Base-by-base conservation (phyloP, 192 early-diverging fungal genomes). In the Helicostylum pulchrum region DNA sequence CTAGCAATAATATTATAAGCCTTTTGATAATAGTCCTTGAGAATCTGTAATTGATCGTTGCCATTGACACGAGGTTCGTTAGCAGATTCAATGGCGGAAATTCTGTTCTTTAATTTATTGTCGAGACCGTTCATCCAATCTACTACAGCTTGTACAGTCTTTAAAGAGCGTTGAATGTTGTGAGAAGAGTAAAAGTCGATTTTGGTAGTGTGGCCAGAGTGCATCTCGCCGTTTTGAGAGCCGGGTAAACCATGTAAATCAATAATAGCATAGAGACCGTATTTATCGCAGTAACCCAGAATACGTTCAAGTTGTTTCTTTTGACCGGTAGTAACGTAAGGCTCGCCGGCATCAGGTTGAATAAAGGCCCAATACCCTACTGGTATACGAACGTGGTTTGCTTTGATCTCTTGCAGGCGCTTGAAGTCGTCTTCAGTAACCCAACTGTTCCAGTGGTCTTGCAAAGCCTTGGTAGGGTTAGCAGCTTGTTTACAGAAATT, bases 361-460 rank as follows among this genome's bases (percentile, higher is more conserved):
- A 83, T 78, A 72, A 85, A 81, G 61, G 79, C 82, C 84, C 84
- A 85, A 57, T 83, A 80, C 3, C 84, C 84, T 2, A 85, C 64
- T n/a, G 84, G 84, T 4, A 85, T 80, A 6, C 84, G 82, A 30
- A 85, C 42, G 53, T 83, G 81, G 11, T 81, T 85, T 1, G 80
- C 53, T 0, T 78, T 76, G 12, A 77, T 73, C 21, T 62, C 69
- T 0, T 82, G 80, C 31, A 85, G 64, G 0, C 66, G 72, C 51
- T 72, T 65, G 32, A 85, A 68, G 51, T 85, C 84, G 15, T 69
- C 34, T 53, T 83, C 84, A 5, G 72, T 77, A 10, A 85, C 75
- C 84, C 84, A 85, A 9, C 71, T 68, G 19, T 82, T 78, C 82
- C 82, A 86, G 64, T 86, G 84, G 3, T 21, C 32, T 10, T 68